Conservation (phyloP, 805 yeast species). For the Isabelozyma rhagii region DNA sequence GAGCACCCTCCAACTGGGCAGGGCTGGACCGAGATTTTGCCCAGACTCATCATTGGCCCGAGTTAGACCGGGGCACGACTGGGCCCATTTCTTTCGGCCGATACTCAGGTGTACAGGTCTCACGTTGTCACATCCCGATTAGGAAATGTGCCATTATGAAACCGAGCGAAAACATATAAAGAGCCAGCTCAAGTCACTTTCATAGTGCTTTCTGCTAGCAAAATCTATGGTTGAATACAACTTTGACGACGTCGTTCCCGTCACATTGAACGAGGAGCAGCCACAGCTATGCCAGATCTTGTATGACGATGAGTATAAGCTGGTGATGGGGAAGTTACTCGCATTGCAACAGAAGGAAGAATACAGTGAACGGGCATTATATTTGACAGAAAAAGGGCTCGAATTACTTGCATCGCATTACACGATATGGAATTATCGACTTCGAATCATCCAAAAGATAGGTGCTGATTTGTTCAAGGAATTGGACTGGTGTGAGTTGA, state of each 20-base stretch:
- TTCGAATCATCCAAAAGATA: slow-evolving; percentile 44
- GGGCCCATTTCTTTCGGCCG: too few species aligned
- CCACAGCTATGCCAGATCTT: slow-evolving; percentile 59
- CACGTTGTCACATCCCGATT: background rate
- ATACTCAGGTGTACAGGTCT: too few species aligned
- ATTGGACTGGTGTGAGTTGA: slow-evolving; percentile 72
- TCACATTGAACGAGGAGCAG: slow-evolving; percentile 39
- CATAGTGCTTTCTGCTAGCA: background rate
- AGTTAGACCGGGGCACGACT: too few species aligned
- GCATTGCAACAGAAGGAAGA: slow-evolving; percentile 60
- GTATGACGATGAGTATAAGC: slow-evolving; percentile 69
- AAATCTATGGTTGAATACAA: background rate
- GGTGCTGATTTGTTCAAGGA: slow-evolving; percentile 47
- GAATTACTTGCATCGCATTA: slow-evolving; percentile 82
- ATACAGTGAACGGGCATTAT: slow-evolving; percentile 66
- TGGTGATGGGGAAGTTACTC: slow-evolving; percentile 58
- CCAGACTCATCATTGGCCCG: background rate
- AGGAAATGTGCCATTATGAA: background rate
- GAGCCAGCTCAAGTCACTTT: background rate
- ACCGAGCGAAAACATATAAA: background rate
- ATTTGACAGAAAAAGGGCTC: slow-evolving; percentile 62
- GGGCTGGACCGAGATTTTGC: too few species aligned
- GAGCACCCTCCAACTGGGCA: too few species aligned
- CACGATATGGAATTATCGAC: slow-evolving; percentile 80
- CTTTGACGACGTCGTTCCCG: slow-evolving; percentile 44